Evolutionary conservation across 495 filamentous ascomycete species (phyloP).

Genomic region (Chaetomium tenue): DNA sequence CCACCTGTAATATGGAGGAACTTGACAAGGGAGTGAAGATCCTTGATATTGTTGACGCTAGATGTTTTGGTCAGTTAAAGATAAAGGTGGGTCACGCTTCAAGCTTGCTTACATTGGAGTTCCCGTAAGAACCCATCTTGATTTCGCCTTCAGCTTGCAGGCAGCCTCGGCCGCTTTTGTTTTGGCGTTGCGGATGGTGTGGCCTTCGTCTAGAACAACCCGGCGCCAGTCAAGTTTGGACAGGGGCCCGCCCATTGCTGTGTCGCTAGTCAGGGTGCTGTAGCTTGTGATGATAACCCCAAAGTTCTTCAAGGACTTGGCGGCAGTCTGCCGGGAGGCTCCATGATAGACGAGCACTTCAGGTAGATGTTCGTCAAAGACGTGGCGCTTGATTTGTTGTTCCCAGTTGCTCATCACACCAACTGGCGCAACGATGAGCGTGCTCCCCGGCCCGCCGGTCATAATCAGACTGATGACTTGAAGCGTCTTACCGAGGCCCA

Average conservation of each 20-base stretch:
- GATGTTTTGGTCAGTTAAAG: background rate
- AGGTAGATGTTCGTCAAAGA: slow-evolving; percentile 57
- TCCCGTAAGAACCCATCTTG: slow-evolving; percentile 80
- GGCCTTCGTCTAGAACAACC: slow-evolving; percentile 84
- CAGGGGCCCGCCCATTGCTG: slow-evolving; percentile 45
- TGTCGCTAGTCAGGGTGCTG: slow-evolving; percentile 54
- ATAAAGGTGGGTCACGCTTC: background rate
- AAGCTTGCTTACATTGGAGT: slow-evolving; percentile 63
- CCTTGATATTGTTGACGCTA: slow-evolving; percentile 72
- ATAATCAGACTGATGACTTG: slow-evolving; percentile 82
- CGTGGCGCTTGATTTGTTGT: slow-evolving; percentile 74
- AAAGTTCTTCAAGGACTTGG: slow-evolving; percentile 56
- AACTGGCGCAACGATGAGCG: slow-evolving; percentile 79
- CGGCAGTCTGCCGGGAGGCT: slow-evolving; percentile 51
- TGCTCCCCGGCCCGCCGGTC: slow-evolving; percentile 57
- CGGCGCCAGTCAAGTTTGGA: slow-evolving; percentile 74
- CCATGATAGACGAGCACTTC: slow-evolving; percentile 77
- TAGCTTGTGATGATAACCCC: slow-evolving; percentile 87
- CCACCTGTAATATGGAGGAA: slow-evolving; percentile 79
- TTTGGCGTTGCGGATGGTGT: slow-evolving; percentile 75
- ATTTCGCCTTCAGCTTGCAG: slow-evolving; percentile 62
- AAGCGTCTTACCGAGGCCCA: slow-evolving; percentile 92
- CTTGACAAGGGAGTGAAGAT: slow-evolving; percentile 76
- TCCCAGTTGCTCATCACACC: slow-evolving; percentile 94
- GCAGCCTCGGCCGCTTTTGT: slow-evolving; percentile 71